Base-by-base conservation (phyloP, 2,329 filamentous ascomycete species). In the Hymenoscyphus infarciens region DNA sequence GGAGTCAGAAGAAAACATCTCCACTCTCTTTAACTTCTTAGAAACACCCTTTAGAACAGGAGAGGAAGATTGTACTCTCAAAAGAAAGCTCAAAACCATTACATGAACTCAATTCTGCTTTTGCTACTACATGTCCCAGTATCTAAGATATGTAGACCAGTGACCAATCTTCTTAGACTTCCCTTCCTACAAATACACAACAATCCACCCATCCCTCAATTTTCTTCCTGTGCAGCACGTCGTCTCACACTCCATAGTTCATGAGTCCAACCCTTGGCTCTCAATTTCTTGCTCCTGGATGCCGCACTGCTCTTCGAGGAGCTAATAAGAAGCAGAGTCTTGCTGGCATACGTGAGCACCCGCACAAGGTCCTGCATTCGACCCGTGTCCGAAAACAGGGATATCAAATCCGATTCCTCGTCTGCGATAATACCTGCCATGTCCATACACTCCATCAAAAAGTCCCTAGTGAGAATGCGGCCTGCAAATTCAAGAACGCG, bases 361-460 rank as follows among this genome's bases (percentile, higher is more conserved):
- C 90, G 86, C 13, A 93, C 83, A 49, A 95, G 79, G 77, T 94
- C 90, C 70, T 84, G 83, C 85, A 94, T 89, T 56, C 89, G 84
- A 35, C 82, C 82, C 2, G 85, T 82, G 61, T 82, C 80, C 61
- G 87, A 75, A 68, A 95, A 90, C 54, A 84, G 82, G 27, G 80
- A 76, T 1, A 88, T 85, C 49, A 94, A 76, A 68, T 88, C 87
- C 27, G 87, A 87, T 64, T 82, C 83, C 67, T 87, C 85, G 62
- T 89, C 86, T 1, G 94, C 91, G 58, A 97, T 83, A 1, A 87
- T 74, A 1, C 87, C 86, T 1, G 92, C 88, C 16, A 99, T 80
- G 63, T 97, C 91, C 90, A 99, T 94, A 70, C 88, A 90, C 72
- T 94, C 87, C 29, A 95, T 82, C 19, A 96, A 81, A 67, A 89